Conservation (phyloP, 2,329 filamentous ascomycete species). For the Neofusicoccum umdonicola region DNA sequence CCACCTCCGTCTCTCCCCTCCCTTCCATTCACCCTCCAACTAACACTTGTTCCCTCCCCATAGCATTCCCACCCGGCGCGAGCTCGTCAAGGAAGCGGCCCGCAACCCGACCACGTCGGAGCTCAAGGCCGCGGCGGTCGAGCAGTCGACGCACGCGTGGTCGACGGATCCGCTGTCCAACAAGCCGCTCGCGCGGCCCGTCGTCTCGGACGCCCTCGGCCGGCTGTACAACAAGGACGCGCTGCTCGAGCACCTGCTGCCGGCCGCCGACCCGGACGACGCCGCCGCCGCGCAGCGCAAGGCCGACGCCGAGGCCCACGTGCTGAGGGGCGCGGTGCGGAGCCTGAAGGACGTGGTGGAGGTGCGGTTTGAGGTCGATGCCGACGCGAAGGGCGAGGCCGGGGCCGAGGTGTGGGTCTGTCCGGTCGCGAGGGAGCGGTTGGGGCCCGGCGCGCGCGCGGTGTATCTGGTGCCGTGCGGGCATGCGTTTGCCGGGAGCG, state of each 20-base stretch:
- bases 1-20: neutral
- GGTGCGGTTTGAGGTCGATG: slow-evolving; percentile 68
- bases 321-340: slow-evolving; percentile 64
- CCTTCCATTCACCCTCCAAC: neutral
- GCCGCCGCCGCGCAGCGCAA: slow-evolving; percentile 49
- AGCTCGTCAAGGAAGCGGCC: slow-evolving; percentile 92
- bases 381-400: slow-evolving; percentile 47
- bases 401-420: slow-evolving; percentile 62
- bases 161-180: slow-evolving; percentile 82
- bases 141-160: slow-evolving; percentile 86
- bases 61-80: slow-evolving; percentile 88
- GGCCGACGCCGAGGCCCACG: slow-evolving; percentile 50
- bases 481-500: slow-evolving; percentile 86
- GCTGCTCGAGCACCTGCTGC: slow-evolving; percentile 67
- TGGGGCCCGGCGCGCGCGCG: slow-evolving; percentile 75
- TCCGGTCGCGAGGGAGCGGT: slow-evolving; percentile 79
- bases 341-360: slow-evolving; percentile 83
- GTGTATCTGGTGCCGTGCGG: slow-evolving; percentile 94
- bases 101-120: slow-evolving; percentile 78
- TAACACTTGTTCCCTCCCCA: neutral
- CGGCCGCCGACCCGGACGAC: slow-evolving; percentile 51
- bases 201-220: slow-evolving; percentile 82
- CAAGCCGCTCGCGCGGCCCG: slow-evolving; percentile 66
- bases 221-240: slow-evolving; percentile 94
- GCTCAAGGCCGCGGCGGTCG: slow-evolving; percentile 82